Conservation (phyloP, 73 alveolate species). For the Paramecium sexaurelia region DNA sequence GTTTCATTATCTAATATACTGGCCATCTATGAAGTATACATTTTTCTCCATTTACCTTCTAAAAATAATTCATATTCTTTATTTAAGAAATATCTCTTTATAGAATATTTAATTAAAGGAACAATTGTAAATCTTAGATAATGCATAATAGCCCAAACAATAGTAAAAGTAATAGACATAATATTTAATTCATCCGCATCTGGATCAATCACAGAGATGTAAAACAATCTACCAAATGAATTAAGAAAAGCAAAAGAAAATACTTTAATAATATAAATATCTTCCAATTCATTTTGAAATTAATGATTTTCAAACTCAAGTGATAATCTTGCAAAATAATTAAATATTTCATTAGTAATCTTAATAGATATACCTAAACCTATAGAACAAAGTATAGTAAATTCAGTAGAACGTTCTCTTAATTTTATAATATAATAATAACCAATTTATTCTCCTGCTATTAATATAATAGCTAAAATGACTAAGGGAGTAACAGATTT, state of each 20-base stretch:
- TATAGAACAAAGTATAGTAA: not conserved
- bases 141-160: not conserved
- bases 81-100: not conserved
- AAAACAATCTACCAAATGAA: not conserved
- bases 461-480: not conserved
- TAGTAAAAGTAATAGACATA: conserved; percentile 13
- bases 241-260: conserved; percentile 11
- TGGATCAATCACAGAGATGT: not conserved
- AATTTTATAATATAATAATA: not conserved
- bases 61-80: not conserved
- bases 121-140: not conserved
- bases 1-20: not conserved
- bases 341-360: conserved; percentile 15
- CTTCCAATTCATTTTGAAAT: conserved; percentile 4
- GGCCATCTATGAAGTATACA: not conserved
- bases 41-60: conserved; percentile 6
- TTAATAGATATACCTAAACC: not conserved
- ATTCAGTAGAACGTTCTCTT: not conserved
- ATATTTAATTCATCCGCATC: conserved; percentile 12
- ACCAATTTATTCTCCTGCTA: conserved; percentile 34
- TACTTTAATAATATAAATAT: not conserved
- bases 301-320: conserved; percentile 30
- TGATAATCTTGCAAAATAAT: conserved; percentile 14
- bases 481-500: not conserved
- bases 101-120: not conserved